phyloP scores from a whole-genome alignment of 495 filamentous ascomycete genomes.

The Astrothelium subdiscretum region DNA sequence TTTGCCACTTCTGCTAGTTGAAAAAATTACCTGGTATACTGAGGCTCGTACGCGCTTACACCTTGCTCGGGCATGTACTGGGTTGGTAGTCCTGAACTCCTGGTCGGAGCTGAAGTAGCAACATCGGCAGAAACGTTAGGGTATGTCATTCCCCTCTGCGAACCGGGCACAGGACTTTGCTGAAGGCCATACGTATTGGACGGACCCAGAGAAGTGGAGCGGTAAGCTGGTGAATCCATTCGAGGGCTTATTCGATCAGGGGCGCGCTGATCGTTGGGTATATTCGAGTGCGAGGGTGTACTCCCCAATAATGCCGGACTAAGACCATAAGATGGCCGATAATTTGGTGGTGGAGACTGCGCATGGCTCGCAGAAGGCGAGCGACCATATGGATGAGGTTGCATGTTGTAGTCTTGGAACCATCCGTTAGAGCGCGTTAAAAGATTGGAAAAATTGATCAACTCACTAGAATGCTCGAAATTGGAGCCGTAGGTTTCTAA shows the following conservation, averaged over 20 bases:
- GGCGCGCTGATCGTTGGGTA: background rate
- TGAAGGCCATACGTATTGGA: background rate
- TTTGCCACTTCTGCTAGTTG: background rate
- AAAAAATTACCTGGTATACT: background rate
- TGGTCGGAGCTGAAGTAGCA: background rate
- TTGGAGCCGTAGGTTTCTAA: background rate
- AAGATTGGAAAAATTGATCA: background rate
- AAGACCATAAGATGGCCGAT: background rate
- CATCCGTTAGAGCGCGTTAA: background rate
- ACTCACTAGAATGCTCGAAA: background rate
- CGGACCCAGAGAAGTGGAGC: background rate
- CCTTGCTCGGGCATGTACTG: background rate
- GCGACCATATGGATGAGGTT: background rate
- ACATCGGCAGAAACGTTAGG: background rate
- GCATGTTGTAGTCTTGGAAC: background rate
- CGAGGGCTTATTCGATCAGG: background rate
- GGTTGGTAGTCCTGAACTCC: background rate
- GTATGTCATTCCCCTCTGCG: background rate
- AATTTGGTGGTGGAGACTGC: background rate
- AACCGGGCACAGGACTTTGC: background rate
- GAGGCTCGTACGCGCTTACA: background rate
- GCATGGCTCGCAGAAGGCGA: background rate
- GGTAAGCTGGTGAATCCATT: background rate
- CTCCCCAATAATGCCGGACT: background rate
- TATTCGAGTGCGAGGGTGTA: background rate